These are phyloP conservation scores for Hyaloperonospora arabidopsidis DNA, from an alignment of 352 stramenopile genomes.

Conservation along the genomic window DNA sequence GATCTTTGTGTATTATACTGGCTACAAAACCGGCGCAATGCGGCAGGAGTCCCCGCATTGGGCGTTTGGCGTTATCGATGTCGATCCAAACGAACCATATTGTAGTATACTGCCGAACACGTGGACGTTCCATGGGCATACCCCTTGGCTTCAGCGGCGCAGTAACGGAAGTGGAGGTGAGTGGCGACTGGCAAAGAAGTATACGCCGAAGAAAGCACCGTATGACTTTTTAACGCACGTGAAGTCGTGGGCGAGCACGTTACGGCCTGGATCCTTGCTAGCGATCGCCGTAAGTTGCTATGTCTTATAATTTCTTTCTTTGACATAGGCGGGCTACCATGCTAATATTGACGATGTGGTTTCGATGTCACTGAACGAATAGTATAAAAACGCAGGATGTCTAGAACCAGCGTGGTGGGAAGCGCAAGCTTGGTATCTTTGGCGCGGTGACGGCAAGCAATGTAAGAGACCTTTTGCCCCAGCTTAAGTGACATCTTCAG, in stretches of 20 bases:
- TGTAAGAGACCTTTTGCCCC: conserved; percentile 26
- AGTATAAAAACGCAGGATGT: conserved; percentile 71
- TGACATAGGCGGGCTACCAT: no score
- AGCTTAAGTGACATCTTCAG: not conserved
- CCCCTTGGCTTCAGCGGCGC: conserved; percentile 45
- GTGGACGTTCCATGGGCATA: conserved; percentile 64
- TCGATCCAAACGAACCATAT: conserved; percentile 73
- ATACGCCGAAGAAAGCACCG: conserved; percentile 39
- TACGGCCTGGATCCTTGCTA: conserved; percentile 52
- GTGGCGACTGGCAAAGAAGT: conserved; percentile 52
- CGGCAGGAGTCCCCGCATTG: conserved; percentile 51
- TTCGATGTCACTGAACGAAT: conserved; percentile 2
- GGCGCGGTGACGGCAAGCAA: conserved; percentile 53
- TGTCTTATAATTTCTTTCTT: no score
- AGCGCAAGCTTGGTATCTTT: conserved; percentile 79
- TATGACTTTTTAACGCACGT: conserved; percentile 45
- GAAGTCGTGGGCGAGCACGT: conserved; percentile 44
- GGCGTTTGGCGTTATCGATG: conserved; percentile 57
- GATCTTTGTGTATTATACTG: conserved; percentile 78
- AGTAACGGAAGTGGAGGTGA: conserved; percentile 73
- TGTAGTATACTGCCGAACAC: conserved; percentile 58
- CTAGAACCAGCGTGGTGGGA: conserved; percentile 69
- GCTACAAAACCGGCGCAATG: conserved; percentile 72
- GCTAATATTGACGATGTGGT: not conserved
- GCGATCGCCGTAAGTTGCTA: conserved; percentile 46